Evolutionary conservation across 805 yeast genomes (phyloP).

Genomic region (Tetrapisispora namnaoensis): DNA sequence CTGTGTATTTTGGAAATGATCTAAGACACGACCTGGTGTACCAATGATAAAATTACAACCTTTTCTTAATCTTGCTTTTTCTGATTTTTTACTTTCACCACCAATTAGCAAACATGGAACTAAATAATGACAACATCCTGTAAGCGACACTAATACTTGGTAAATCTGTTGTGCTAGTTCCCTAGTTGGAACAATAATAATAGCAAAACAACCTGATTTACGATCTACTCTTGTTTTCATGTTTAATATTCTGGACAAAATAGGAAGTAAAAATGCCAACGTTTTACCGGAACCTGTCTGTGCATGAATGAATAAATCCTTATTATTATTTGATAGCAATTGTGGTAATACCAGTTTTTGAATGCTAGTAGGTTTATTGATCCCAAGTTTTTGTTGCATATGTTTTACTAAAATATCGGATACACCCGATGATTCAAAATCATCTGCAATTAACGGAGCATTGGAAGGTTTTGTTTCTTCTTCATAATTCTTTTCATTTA

Average conservation of each 20-base stretch:
- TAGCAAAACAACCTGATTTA: constrained; percentile 76
- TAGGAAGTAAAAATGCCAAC: constrained; percentile 75
- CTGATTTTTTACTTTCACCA: constrained; percentile 95
- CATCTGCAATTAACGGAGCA: constrained; percentile 64
- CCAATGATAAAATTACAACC: constrained; percentile 95
- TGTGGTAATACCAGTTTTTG: constrained; percentile 75
- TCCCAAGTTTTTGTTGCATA: constrained; percentile 45
- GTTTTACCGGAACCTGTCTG: constrained; percentile 99
- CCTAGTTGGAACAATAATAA: constrained; percentile 87
- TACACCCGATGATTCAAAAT: constrained; percentile 65
- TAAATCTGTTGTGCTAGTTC: constrained; percentile 89
- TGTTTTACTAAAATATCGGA: constrained; percentile 43
- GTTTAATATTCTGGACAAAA: constrained; percentile 60
- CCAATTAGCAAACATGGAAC: constrained; percentile 97
- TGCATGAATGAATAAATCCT: constrained; percentile 83
- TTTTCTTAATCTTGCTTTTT: constrained; percentile 88
- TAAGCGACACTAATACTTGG: constrained; percentile 62
- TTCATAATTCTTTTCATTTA: constrained; percentile 31
- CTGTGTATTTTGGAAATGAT: constrained; percentile 84
- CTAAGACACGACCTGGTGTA: constrained; percentile 93
- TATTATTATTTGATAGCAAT: constrained; percentile 31
- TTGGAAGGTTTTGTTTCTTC: constrained; percentile 52
- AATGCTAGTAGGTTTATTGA: constrained; percentile 70
- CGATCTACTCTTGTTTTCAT: constrained; percentile 41
- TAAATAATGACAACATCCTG: constrained; percentile 70